These are phyloP conservation scores for Trypanosoma caninum DNA, from an alignment of 208 protist genomes.

Conservation along the genomic window DNA sequence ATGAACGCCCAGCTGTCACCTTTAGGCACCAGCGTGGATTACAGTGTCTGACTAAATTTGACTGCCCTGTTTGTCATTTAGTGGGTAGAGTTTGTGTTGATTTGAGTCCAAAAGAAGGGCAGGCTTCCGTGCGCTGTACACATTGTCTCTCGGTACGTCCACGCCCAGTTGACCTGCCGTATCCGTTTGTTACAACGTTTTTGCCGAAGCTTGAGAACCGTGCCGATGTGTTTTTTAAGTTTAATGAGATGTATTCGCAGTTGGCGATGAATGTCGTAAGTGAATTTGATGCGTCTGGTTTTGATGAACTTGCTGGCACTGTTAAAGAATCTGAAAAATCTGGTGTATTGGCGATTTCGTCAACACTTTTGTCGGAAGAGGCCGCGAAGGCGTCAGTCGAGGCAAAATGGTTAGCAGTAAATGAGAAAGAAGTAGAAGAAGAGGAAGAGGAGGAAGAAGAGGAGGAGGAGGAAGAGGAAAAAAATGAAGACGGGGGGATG, in stretches of 20 bases:
- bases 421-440: constrained; percentile 13
- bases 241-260: constrained; percentile 55
- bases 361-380: not conserved
- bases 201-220: constrained; percentile 74
- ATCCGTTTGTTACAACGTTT: constrained; percentile 58
- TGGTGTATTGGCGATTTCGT: constrained; percentile 20
- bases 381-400: not conserved
- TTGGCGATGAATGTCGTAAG: constrained; percentile 16
- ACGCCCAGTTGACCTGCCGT: constrained; percentile 61
- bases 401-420: not conserved
- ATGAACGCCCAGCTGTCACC: constrained; percentile 21
- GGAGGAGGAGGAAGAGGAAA: constrained; percentile 14
- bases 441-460: constrained; percentile 35
- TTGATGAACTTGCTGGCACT: not conserved
- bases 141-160: constrained; percentile 63
- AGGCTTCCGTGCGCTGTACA: constrained; percentile 62
- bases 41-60: constrained; percentile 67
- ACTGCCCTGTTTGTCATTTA: constrained; percentile 79
- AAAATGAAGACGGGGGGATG: not conserved
- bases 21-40: constrained; percentile 48
- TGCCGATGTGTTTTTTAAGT: constrained; percentile 83
- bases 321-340: not conserved
- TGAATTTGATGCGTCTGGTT: not conserved
- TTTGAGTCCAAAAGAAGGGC: constrained; percentile 36
- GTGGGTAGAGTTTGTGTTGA: constrained; percentile 66